Evolutionary conservation across 208 protist species (phyloP).

Genomic region (Trypanosoma grayi): DNA sequence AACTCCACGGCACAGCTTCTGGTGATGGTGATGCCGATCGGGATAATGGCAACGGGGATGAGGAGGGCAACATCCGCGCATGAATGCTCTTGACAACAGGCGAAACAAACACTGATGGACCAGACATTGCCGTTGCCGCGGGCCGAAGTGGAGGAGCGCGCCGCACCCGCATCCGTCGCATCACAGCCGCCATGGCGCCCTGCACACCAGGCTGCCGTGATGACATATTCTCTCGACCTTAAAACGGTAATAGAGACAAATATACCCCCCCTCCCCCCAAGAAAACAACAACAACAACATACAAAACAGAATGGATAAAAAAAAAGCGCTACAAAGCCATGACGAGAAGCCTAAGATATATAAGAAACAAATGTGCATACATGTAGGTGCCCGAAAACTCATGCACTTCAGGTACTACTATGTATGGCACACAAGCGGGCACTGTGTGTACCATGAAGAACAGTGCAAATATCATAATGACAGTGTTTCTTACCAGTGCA

Average conservation of each 20-base stretch:
- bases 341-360: too few relatives aligned
- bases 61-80: neutral
- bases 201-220: conserved; percentile 8
- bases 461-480: neutral
- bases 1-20: neutral
- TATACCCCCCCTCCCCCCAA: too few relatives aligned
- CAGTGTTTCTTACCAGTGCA: neutral
- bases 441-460: too few relatives aligned
- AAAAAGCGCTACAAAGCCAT: neutral
- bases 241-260: too few relatives aligned
- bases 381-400: too few relatives aligned
- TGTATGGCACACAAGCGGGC: too few relatives aligned
- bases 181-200: conserved; percentile 19
- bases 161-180: conserved; percentile 14
- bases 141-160: neutral
- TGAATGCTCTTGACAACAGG: conserved; percentile 12
- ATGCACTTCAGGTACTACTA: too few relatives aligned
- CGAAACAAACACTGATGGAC: conserved; percentile 18
- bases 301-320: neutral
- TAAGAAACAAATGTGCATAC: neutral
- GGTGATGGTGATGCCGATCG: neutral
- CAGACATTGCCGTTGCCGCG: neutral
- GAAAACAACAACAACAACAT: neutral
- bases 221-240: conserved; percentile 4
- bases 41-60: neutral